Evolutionary conservation across 179 eudicot genomes (phyloP), one percentile per base, ranked within the genome.

Genomic region (Beta lomatogona): DNA sequence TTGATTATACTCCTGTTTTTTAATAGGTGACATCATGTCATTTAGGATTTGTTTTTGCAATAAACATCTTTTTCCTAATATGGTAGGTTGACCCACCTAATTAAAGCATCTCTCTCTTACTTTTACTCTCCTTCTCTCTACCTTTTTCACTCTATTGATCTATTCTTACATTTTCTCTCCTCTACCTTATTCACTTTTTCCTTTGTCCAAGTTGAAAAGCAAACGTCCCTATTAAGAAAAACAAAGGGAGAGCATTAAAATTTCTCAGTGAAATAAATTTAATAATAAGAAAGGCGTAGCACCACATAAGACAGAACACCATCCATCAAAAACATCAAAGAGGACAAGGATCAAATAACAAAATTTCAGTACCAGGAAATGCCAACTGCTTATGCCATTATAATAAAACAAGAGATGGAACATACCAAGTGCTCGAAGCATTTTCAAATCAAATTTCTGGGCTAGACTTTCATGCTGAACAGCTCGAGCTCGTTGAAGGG

Each of bases 381-480:
- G 57, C 16, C 73, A 71, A 60, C 18, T 44, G 75, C 67, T 4
- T 75, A 10, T 63, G 75, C 69, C 61, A 28, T n/a, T 9, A 48
- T 36, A 45, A 22, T 46, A 80, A 59, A 57, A 41, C 18, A 53
- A 76, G 60, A 79, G 46, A 61, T 67, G 73, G 66, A 57, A 78
- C 88, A 6, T 86, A 84, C 97, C 87, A 73, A 93, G 86, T 55
- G 86, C 87, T 61, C 94, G 85, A 78, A 91, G 90, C 83, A 85
- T 85, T 86, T 83, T 88, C 75, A 90, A 74, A 84, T 91, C 89
- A 78, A 88, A 87, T 67, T 86, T 90, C 67, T 86, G 67, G 15
- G 89, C 91, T 21, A 90, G 72, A 84, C 83, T 82, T 64, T 84
- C 89, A 77, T 86, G 93, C 18, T 91, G 90, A 57, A 90, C 76